Base-by-base conservation (phyloP, 148 eudicot species). In the Persicaria tinctoria region DNA sequence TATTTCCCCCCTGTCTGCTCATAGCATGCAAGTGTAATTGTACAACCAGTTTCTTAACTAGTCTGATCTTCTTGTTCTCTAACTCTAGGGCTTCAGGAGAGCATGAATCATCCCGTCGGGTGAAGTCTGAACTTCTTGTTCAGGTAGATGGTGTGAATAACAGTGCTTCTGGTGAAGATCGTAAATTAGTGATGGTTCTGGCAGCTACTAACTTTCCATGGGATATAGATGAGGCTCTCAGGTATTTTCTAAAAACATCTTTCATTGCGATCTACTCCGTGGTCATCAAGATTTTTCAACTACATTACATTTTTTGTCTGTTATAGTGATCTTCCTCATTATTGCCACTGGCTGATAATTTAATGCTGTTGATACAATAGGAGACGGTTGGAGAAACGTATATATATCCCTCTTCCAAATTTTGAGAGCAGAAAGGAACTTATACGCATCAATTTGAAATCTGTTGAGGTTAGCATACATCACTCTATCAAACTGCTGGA, bases 201-300 rank as follows among this genome's bases (percentile, higher is more conserved):
- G 99, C 99, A 51, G 99, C 99, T 77, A 95, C 99, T 55, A 95
- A 95, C 83, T 95, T 95, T 78, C 98, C 97, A 1, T 94, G 98
- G 98, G 98, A 95, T 81, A 95, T 95, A 74, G 98, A 95, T 69
- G 98, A 95, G 87, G 98, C 98, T 51, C 84, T 95, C 81, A 92
- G 97, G 98, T 95, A 51, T 44, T 2, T 55, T 14, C 5, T 14
- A 12, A 5, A 41, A 44, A 38, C 14, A 41, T 47, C 46, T 14
- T 66, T 14, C 70, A 38, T 5, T 66, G 68, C 20, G 48, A 41
- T 11, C 4, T 32, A 12, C 44, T 66, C 6, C 8, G 3, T 54
- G 1, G 3, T 16, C 23, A 1, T 27, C 27, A 10, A 38, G 70
- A 44, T 66, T 4, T 41, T 4, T 38, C 9, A 41, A 63, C 2